Percentiles rank a stretch among this genome's conserved stretches.
These are phyloP conservation scores for Lyophyllum shimeji DNA, from an alignment of 768 basidiomycete species.

Conservation along the genomic window DNA sequence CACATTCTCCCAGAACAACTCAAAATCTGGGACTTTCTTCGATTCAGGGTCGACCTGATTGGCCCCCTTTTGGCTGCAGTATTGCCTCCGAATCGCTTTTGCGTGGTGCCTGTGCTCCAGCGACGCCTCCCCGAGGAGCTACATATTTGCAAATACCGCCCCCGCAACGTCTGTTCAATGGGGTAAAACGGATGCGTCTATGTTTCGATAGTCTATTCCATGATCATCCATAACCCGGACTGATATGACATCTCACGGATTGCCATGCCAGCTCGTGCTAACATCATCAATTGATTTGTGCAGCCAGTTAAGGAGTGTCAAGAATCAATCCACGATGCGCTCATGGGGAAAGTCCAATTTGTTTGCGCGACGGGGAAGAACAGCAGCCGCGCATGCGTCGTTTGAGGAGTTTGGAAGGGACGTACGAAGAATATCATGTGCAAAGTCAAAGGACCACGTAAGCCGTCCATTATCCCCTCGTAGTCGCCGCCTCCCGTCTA, in stretches of 20 bases:
- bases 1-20: conserved; percentile 5
- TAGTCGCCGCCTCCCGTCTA: background rate
- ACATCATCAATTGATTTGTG: background rate
- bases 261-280: background rate
- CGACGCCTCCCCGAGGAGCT: conserved; percentile 6
- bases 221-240: background rate
- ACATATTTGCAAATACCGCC: background rate
- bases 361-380: too few relatives aligned
- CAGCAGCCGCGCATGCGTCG: too few relatives aligned
- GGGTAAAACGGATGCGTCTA: conserved; percentile 6
- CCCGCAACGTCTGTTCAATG: background rate
- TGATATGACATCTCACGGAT: conserved; percentile 3
- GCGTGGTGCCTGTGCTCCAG: too few relatives aligned
- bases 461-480: background rate
- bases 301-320: background rate
- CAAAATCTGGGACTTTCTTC: conserved; percentile 13
- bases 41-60: conserved; percentile 13
- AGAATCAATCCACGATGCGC: background rate
- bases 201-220: background rate
- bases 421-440: too few relatives aligned
- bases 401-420: too few relatives aligned
- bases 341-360: background rate
- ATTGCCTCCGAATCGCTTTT: conserved; percentile 3
- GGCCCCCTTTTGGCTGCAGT: background rate
- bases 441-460: background rate